Conservation (phyloP, 371 early-diverging fungal species). For the Chytridium lagenaria region DNA sequence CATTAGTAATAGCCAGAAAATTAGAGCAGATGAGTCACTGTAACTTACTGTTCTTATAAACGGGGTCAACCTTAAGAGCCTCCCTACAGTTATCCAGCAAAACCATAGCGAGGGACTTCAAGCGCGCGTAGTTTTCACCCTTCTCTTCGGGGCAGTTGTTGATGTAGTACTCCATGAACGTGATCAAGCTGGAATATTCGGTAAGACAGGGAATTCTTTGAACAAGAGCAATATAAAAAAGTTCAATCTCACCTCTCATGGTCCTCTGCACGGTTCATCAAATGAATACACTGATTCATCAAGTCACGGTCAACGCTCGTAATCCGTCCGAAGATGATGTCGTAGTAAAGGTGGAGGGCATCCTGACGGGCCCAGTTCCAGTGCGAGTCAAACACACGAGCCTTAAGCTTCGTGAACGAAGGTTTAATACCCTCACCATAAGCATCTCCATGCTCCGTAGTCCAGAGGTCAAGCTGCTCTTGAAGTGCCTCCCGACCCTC, state of each 20-base stretch:
- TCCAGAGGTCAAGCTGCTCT: conserved; percentile 85
- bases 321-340: conserved; percentile 89
- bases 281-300: conserved; percentile 86
- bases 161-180: conserved; percentile 87
- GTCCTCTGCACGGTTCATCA: conserved; percentile 90
- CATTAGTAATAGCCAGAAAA: neutral
- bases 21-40: no score
- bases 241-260: conserved; percentile 27
- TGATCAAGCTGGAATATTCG: conserved; percentile 60
- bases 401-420: conserved; percentile 82
- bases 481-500: conserved; percentile 73
- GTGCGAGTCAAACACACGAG: conserved; percentile 89
- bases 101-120: conserved; percentile 80
- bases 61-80: conserved; percentile 76
- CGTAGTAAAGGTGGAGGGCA: conserved; percentile 87
- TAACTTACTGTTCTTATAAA: conserved; percentile 84
- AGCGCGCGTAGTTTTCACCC: conserved; percentile 82
- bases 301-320: conserved; percentile 91
- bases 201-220: conserved; percentile 26
- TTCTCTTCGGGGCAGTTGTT: conserved; percentile 72
- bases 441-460: conserved; percentile 86
- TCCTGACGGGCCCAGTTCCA: conserved; percentile 99
- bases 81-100: conserved; percentile 88
- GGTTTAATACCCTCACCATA: conserved; percentile 90
- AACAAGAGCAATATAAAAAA: conserved; percentile 39